phyloP scores from a whole-genome alignment of 805 yeast species.

The Zygosaccharomyces rouxii region DNA sequence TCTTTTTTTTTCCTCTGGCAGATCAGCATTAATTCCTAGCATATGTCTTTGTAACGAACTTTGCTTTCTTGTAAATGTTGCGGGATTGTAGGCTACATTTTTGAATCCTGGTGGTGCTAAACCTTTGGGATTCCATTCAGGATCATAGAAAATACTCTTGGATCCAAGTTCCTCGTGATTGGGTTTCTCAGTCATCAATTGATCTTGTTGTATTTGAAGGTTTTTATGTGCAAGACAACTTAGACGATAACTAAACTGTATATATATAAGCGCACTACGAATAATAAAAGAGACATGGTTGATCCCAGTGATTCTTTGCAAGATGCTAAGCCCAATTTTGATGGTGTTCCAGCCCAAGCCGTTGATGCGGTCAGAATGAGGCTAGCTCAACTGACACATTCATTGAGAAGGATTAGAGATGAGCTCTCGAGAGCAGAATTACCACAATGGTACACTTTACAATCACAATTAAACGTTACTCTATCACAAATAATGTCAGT shows the following conservation, averaged over 20 bases:
- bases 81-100: conserved; percentile 28
- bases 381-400: conserved; percentile 56
- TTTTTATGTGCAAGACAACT: not conserved
- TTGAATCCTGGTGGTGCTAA: conserved; percentile 41
- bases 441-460: conserved; percentile 57
- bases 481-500: conserved; percentile 78
- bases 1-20: conserved; percentile 21
- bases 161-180: conserved; percentile 38
- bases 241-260: no score
- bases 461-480: conserved; percentile 77
- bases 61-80: conserved; percentile 32
- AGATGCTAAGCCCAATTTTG: conserved; percentile 30
- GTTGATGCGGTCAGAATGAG: conserved; percentile 60
- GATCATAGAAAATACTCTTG: conserved; percentile 56
- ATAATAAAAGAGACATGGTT: not conserved
- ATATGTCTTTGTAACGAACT: conserved; percentile 5
- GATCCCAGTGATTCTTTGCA: conserved; percentile 13
- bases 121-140: conserved; percentile 63
- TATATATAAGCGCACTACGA: no score
- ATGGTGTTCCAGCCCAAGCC: conserved; percentile 55
- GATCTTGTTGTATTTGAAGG: not conserved
- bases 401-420: conserved; percentile 52
- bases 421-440: conserved; percentile 45
- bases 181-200: not conserved
- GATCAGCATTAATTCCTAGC: conserved; percentile 30